phyloP scores from a whole-genome alignment of 2,329 filamentous ascomycete species.

The Epichloe gansuensis region DNA sequence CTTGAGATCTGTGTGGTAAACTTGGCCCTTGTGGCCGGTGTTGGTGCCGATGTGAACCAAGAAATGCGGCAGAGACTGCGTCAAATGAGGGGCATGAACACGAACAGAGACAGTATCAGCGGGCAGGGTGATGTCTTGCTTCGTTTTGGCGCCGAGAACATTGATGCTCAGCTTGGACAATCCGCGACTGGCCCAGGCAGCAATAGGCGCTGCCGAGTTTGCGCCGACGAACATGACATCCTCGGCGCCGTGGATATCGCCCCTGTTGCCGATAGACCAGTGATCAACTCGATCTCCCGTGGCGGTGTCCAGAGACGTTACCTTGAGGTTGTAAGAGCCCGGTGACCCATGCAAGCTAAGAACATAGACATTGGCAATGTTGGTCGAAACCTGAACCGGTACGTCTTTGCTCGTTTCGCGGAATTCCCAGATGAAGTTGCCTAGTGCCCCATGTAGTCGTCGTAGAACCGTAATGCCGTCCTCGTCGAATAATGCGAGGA shows the following conservation, averaged over 20 bases:
- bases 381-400: constrained; percentile 61
- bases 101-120: constrained; percentile 38
- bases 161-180: constrained; percentile 55
- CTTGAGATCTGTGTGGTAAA: constrained; percentile 71
- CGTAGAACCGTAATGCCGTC: constrained; percentile 46
- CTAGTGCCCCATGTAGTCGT: constrained; percentile 59
- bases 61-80: constrained; percentile 67
- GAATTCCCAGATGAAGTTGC: constrained; percentile 67
- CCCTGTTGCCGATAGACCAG: constrained; percentile 58
- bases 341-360: constrained; percentile 59
- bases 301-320: constrained; percentile 58
- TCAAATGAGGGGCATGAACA: constrained; percentile 61
- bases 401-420: constrained; percentile 54
- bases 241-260: constrained; percentile 50
- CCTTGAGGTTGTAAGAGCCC: constrained; percentile 62
- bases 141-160: constrained; percentile 48
- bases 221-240: constrained; percentile 64
- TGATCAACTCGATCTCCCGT: constrained; percentile 63
- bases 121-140: constrained; percentile 40
- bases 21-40: constrained; percentile 64
- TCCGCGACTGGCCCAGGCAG: constrained; percentile 59
- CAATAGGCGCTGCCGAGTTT: constrained; percentile 60
- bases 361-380: constrained; percentile 60
- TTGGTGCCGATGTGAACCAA: constrained; percentile 67
- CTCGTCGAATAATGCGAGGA: constrained; percentile 55